Base-by-base conservation (phyloP, 352 stramenopile species). In the Globisporangium nodosum region DNA sequence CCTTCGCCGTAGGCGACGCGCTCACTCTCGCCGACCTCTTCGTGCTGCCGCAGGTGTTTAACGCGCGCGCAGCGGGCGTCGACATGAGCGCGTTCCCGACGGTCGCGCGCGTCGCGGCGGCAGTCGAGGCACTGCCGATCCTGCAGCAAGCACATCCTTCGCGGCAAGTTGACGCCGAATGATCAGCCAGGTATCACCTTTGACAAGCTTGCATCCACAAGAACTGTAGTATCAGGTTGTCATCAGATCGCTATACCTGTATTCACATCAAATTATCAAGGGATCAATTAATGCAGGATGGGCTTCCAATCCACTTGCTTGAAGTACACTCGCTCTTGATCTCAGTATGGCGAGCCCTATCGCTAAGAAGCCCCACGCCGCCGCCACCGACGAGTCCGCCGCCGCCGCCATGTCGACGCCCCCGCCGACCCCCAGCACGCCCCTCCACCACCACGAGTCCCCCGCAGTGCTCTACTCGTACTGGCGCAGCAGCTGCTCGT, bases 41-140 rank as follows among this genome's bases (percentile, higher is more conserved):
- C 64, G 68, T 98, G n/a, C 70, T 96, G 51, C 91, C 93, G n/a
- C 91, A 98, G 65, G 67, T 98, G 16, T 96, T 96, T 78, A 97
- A 98, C 65, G 93, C 87, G 47, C 77, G 82, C 56, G 73, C 79
- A 30, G 90, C 97, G 60, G 74, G 76, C 15, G 80, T 98, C 30
- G 88, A 98, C 65, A 86, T 98, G 69, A 55, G 68, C 42, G 65
- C 72, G 58, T 98, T 89, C 71, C 93, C 92, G 45, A 89, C 63
- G 18, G 90, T 98, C 66, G 52, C 75, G 49, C 75, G 78, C 27
- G 82, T 98, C 49, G 71, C 92, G 43, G 66, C 70, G 12, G 66
- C 66, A 15, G 76, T 96, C 42, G 65, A 78, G 52, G 58, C 77
- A 31, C 66, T 97, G 27, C 72, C 76, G 3, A 95, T 79, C 20